A percentile compares a stretch with the other conserved stretches of the same genome.
These are phyloP conservation scores for Diplodia corticola DNA, from an alignment of 2,329 filamentous ascomycete species.

Conservation along the genomic window DNA sequence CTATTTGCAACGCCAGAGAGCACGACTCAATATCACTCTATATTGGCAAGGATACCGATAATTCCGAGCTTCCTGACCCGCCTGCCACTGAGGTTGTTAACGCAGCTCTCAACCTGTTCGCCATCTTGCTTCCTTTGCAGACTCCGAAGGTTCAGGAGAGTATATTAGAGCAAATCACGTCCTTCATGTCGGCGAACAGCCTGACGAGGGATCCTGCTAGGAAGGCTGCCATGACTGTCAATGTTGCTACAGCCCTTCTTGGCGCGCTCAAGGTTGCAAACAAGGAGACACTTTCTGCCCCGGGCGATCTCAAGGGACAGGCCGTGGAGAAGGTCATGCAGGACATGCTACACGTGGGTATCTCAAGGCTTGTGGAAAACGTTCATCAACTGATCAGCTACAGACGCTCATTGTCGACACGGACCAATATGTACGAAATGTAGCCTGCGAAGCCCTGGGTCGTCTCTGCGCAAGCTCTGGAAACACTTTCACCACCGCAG, in stretches of 20 bases:
- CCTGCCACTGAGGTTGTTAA: conserved; percentile 93
- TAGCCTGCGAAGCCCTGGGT: conserved; percentile 83
- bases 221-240: conserved; percentile 87
- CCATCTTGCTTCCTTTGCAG: conserved; percentile 85
- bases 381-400: conserved; percentile 16
- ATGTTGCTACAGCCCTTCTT: conserved; percentile 79
- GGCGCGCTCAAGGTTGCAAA: conserved; percentile 80
- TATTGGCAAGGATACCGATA: conserved; percentile 51
- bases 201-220: conserved; percentile 84
- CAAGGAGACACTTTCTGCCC: conserved; percentile 71
- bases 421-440: conserved; percentile 80
- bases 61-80: conserved; percentile 64
- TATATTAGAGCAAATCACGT: conserved; percentile 88
- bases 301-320: conserved; percentile 71
- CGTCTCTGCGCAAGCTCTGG: conserved; percentile 82
- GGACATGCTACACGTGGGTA: conserved; percentile 72
- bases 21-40: conserved; percentile 87
- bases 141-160: conserved; percentile 93
- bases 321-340: conserved; percentile 74
- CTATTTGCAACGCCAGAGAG: conserved; percentile 80
- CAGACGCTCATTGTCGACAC: conserved; percentile 74
- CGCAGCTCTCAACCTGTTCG: conserved; percentile 88
- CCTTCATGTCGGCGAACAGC: conserved; percentile 77
- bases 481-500: conserved; percentile 81
- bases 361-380: conserved; percentile 30